A percentile compares a stretch with the other conserved stretches of the same genome.
phyloP scores from a whole-genome alignment of 371 early-diverging fungal genomes.

The Saksenaea oblongispora region DNA sequence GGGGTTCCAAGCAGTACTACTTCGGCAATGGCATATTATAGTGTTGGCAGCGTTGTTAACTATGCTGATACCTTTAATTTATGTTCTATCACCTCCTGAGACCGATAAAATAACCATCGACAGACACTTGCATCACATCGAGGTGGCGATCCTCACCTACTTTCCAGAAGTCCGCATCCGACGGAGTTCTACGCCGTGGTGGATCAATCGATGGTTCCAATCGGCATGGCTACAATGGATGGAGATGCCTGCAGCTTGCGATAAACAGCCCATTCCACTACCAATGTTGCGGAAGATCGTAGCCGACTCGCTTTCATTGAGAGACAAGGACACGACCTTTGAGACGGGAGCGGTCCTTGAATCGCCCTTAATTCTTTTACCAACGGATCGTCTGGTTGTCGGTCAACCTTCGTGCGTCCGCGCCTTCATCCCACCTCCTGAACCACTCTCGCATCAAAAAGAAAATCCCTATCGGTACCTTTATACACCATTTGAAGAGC shows the following conservation, averaged over 20 bases:
- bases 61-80: neutral
- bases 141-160: neutral
- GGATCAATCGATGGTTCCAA: neutral
- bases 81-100: neutral
- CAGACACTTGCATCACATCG: neutral
- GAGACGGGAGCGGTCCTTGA: neutral
- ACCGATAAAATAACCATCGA: neutral
- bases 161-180: conserved; percentile 1
- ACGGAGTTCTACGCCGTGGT: neutral
- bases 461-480: conserved; percentile 15
- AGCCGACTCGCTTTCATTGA: conserved; percentile 14
- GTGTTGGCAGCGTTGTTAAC: neutral
- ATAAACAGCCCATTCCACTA: conserved; percentile 22
- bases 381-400: neutral
- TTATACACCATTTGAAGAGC: conserved; percentile 24
- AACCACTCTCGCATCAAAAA: neutral
- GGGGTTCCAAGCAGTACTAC: neutral
- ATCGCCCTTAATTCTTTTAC: conserved; percentile 21
- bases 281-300: conserved; percentile 24
- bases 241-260: conserved; percentile 5
- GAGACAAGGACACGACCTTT: conserved; percentile 17
- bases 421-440: conserved; percentile 22
- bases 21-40: conserved; percentile 10
- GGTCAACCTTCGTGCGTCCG: conserved; percentile 23
- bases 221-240: neutral